Conservation (phyloP, 345 rosid genomes). For the Ceriops decandra region DNA sequence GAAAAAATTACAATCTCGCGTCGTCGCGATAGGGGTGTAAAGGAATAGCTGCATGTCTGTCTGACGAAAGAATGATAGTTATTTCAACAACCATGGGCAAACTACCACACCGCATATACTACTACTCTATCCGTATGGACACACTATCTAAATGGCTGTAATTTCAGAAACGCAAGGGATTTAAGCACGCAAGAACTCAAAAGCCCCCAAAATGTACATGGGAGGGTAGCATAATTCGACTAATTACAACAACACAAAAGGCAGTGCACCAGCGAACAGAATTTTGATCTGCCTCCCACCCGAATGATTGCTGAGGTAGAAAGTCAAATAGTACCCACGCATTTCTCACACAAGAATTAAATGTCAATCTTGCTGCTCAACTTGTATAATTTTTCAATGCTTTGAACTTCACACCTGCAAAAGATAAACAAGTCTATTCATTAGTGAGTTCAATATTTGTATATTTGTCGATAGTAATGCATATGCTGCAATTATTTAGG, state of each 20-base stretch:
- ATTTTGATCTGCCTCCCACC: neutral
- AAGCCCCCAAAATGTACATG: slow-evolving; percentile 6
- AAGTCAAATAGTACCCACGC: neutral
- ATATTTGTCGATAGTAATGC: neutral
- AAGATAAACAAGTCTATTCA: neutral
- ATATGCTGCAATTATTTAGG: neutral
- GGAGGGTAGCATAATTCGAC: neutral
- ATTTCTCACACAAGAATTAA: neutral
- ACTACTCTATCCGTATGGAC: slow-evolving; percentile 4
- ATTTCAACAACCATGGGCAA: slow-evolving; percentile 7
- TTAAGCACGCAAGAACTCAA: neutral
- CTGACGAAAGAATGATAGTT: slow-evolving; percentile 19
- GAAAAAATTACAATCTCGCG: neutral
- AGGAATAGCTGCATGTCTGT: slow-evolving; percentile 12
- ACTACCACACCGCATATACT: slow-evolving; percentile 6
- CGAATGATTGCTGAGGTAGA: neutral
- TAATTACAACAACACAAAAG: slow-evolving; percentile 19
- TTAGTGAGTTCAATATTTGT: neutral
- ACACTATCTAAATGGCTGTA: neutral
- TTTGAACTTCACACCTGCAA: slow-evolving; percentile 5
- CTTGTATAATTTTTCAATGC: neutral
- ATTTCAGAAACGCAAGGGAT: slow-evolving; percentile 1
- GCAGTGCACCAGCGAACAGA: neutral
- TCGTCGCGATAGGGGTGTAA: neutral
- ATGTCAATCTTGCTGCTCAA: neutral